phyloP scores from a whole-genome alignment of 345 rosid genomes.

The Boechera stricta region DNA sequence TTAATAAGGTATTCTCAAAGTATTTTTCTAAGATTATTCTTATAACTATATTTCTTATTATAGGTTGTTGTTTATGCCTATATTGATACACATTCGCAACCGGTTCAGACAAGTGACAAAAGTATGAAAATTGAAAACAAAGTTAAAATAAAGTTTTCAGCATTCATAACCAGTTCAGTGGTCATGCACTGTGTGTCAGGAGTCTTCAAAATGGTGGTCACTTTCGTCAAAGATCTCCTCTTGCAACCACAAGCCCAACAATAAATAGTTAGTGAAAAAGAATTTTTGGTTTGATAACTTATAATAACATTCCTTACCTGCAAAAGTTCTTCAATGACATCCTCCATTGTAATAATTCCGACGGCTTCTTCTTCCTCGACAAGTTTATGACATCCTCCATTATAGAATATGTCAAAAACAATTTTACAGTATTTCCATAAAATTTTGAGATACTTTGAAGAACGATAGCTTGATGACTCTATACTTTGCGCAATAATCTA shows the following conservation, averaged over 20 bases:
- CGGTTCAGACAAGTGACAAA: background rate
- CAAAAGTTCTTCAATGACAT: conserved; percentile 95
- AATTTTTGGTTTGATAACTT: background rate
- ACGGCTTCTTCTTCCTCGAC: conserved; percentile 88
- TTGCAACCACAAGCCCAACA: conserved; percentile 43
- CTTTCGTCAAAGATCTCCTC: conserved; percentile 98
- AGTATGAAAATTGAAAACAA: conserved; percentile 18
- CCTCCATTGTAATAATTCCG: conserved; percentile 97
- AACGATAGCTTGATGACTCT: too few species aligned
- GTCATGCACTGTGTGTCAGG: conserved; percentile 47
- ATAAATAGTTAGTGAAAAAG: background rate
- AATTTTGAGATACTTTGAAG: too few species aligned
- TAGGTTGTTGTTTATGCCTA: conserved; percentile 4
- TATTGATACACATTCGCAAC: conserved; percentile 13
- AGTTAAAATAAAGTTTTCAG: background rate
- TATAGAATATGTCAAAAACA: too few species aligned
- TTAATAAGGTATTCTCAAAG: too few species aligned
- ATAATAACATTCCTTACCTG: conserved; percentile 55
- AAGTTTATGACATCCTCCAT: conserved; percentile 38
- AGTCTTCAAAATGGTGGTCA: conserved; percentile 81
- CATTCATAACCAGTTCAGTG: conserved; percentile 17
- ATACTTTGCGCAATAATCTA: too few species aligned
- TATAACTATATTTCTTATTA: too few species aligned
- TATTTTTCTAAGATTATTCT: too few species aligned
- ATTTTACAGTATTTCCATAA: too few species aligned